phyloP scores from a whole-genome alignment of 768 basidiomycete genomes.

The Xanthoconium stramineum region DNA sequence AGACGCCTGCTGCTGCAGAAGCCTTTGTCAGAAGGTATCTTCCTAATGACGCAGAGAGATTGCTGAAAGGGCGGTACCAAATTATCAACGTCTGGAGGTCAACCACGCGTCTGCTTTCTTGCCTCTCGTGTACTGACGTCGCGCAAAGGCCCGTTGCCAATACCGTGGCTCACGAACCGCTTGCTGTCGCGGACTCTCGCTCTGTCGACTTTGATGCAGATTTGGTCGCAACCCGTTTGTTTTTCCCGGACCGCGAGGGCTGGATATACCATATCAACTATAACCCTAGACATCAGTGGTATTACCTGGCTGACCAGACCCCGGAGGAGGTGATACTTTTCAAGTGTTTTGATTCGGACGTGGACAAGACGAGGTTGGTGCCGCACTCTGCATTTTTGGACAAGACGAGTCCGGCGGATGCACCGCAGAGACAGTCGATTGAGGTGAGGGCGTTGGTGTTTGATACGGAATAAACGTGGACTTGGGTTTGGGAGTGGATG shows the following conservation, averaged over 20 bases:
- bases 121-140: neutral
- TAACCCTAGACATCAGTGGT: constrained; percentile 9
- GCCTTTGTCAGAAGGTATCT: constrained; percentile 14
- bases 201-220: neutral
- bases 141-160: too few species aligned
- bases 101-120: too few species aligned
- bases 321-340: too few species aligned
- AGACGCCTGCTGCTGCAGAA: neutral
- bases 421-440: neutral
- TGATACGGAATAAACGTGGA: too few species aligned
- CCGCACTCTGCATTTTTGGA: constrained; percentile 28
- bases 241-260: constrained; percentile 28
- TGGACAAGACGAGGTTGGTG: neutral
- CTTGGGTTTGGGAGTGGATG: too few species aligned
- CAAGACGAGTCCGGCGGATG: constrained; percentile 7
- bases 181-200: too few species aligned
- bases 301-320: too few species aligned
- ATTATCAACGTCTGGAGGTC: constrained; percentile 43
- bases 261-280: too few species aligned
- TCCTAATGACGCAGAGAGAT: constrained; percentile 38
- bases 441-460: too few species aligned
- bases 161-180: too few species aligned
- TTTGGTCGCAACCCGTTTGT: constrained; percentile 22
- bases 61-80: constrained; percentile 37
- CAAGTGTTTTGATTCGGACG: too few species aligned